These are phyloP conservation scores for Bonia amplexicaulis DNA, from an alignment of 176 grass and related monocot species.

Conservation along the genomic window DNA sequence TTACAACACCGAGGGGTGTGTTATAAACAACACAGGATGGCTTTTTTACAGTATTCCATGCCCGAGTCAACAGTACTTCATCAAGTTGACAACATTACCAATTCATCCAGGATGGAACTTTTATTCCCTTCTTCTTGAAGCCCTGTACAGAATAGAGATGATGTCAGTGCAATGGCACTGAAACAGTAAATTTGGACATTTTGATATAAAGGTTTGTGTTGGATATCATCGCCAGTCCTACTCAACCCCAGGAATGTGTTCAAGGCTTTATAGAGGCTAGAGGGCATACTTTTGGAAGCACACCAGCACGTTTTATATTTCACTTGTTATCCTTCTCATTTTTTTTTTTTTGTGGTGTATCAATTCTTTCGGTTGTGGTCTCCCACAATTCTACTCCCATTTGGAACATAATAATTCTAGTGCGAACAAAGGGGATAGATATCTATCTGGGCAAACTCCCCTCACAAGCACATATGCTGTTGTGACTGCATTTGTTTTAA, in stretches of 20 bases:
- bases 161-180: background rate
- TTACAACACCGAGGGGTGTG: background rate
- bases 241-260: background rate
- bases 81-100: background rate
- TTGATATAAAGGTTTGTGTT: background rate
- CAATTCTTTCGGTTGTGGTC: background rate
- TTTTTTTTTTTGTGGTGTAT: background rate
- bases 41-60: background rate
- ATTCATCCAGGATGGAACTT: conserved; percentile 22
- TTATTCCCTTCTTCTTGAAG: conserved; percentile 30
- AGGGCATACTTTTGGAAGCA: background rate
- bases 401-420: background rate
- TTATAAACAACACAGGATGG: background rate
- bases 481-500: background rate
- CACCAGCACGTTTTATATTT: background rate
- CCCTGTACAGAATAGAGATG: conserved; percentile 15
- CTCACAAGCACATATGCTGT: background rate
- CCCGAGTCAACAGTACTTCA: background rate
- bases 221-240: background rate
- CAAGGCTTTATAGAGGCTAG: too few species aligned
- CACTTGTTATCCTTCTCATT: background rate
- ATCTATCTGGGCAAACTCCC: background rate
- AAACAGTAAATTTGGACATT: background rate
- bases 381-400: background rate
- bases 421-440: background rate